Base-by-base conservation (phyloP, 352 stramenopile genomes). In the Phytophthora colocasiae region DNA sequence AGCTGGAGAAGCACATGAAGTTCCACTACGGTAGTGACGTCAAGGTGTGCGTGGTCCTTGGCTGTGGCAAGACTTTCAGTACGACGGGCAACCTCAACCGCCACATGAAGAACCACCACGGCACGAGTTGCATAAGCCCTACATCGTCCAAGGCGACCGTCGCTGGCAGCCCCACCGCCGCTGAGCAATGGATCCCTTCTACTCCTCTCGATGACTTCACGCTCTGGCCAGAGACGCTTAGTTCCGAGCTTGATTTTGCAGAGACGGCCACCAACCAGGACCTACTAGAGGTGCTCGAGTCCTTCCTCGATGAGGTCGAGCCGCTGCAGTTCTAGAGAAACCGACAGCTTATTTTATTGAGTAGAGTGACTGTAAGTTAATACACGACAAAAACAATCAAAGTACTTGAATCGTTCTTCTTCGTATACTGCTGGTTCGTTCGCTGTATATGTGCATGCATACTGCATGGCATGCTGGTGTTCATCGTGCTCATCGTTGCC, bases 1-100 rank as follows among this genome's bases (percentile, higher is more conserved):
- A 83, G 71, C 68, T 83, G 26, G 75, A 78, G 32, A 83, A 85
- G 51, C 78, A 87, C 66, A 85, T 85, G 74, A 81, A 83, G 68
- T 85, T 75, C 49, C 79, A 88, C 45, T 69, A 66, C 63, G 50
- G 51, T 32, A 77, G 69, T 48, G 49, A 77, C 41, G 59, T 57
- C 47, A 77, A 83, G 24, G 71, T 77, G 40, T 83, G 75, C 39
- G 24, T 67, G 39, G 59, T 76, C 5, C 49, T 61, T 27, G 62
- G 46, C n/a, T 82, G 74, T 40, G 68, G 72, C 48, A 82, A 80
- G 58, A 73, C 74, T n/a, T 82, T 82, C 54, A 82, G 46, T 44
- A 82, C 74, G 22, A 73, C 74, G 6, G 74, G 74, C 26, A 82
- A 82, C 61, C 64, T 82, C 15, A 77, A 77, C 53, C 74, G 74